These are phyloP conservation scores for Phylloboletellus chloephorus DNA, from an alignment of 1,284 basidiomycete genomes.

Conservation along the genomic window DNA sequence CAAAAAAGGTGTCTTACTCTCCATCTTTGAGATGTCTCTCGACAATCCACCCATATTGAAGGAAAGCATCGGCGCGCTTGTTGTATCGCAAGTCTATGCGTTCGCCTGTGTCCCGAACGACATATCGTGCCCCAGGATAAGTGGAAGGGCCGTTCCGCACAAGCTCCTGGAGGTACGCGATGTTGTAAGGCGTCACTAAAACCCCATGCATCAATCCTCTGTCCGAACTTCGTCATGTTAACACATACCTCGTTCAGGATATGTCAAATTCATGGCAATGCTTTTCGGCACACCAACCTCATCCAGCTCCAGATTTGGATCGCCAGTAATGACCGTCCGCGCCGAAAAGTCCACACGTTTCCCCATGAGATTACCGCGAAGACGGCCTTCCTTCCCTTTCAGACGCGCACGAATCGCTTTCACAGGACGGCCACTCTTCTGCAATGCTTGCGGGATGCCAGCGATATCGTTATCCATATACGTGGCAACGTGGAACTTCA, in stretches of 20 bases:
- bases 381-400: constrained; percentile 98
- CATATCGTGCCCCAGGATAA: constrained; percentile 96
- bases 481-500: constrained; percentile 93
- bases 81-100: constrained; percentile 97
- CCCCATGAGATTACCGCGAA: constrained; percentile 98
- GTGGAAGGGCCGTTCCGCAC: constrained; percentile 95
- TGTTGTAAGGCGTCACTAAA: constrained; percentile 97
- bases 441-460: constrained; percentile 94
- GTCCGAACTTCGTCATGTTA: not conserved
- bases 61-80: constrained; percentile 93
- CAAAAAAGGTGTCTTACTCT: constrained; percentile 60
- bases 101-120: constrained; percentile 96
- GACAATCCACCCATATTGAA: constrained; percentile 99
- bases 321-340: constrained; percentile 98
- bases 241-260: constrained; percentile 83
- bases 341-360: constrained; percentile 99
- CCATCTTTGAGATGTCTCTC: constrained; percentile 97
- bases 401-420: constrained; percentile 98
- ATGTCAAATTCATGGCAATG: constrained; percentile 98
- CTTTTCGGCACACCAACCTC: constrained; percentile 97
- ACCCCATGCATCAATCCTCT: constrained; percentile 3
- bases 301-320: constrained; percentile 94
- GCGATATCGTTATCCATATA: constrained; percentile 99
- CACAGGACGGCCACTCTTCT: constrained; percentile 96
- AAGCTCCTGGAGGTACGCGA: constrained; percentile 88